Evolutionary conservation across 192 early-diverging fungal genomes (phyloP), one percentile per base, ranked within the genome.

Genomic region (Mortierella claussenii): DNA sequence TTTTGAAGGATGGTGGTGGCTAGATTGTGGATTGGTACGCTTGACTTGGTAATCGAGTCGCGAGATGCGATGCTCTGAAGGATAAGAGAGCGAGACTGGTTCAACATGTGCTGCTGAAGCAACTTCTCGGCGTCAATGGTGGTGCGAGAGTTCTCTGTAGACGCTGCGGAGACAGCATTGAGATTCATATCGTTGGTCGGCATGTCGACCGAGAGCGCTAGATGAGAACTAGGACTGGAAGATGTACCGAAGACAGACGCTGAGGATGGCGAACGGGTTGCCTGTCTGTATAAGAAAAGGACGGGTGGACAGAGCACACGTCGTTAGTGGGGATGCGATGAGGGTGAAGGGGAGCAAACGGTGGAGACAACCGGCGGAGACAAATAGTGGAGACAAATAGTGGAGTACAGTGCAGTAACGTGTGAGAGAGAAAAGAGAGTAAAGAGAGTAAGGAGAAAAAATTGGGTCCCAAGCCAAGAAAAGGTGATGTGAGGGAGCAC

Each of bases 51-150:
- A 1, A 40, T 13, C 8, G 49, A 28, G 3, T 55, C 68, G 10
- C 58, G 58, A 7, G 68, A 20, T 13, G 59, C 53, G 26, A 57
- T 48, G 32, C 28, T 59, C 67, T 69, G 57, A 24, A 61, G 55
- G 33, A 73, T 44, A 43, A 65, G 34, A 32, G 26, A 60, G 18
- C 62, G 62, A 1, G 56, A 52, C 57, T 75, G 55, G 50, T 47
- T 60, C 6, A 65, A 32, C 18, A 57, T 20, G 13, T 74, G 71
- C 34, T 75, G 71, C 15, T 66, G 71, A 26, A 75, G 33, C 23
- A 75, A 27, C 37, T 75, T 58, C 26, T 58, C 61, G 15, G 47
- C 47, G 36, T 46, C 33, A 24, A 53, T 33, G 2, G 42, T 18
- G 4, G 46, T 11, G 34, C 32, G 20, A 45, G 40, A 3, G 4